Percentiles rank a stretch among this genome's conserved stretches.
Evolutionary conservation across 345 rosid species (phyloP).

Genomic region (Erucastrum elatum): DNA sequence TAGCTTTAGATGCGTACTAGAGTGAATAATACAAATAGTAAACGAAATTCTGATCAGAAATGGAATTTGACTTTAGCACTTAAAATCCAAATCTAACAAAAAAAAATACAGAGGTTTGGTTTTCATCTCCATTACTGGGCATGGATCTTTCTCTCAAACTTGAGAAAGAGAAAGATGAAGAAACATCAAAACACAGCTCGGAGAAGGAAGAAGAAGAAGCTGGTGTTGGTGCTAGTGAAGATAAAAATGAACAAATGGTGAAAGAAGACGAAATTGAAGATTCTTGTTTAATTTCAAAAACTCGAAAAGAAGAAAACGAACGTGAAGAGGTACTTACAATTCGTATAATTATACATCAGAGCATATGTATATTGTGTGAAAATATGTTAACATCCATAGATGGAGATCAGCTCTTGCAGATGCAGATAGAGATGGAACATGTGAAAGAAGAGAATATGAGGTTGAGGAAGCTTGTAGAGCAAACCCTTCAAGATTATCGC

Average conservation of each 20-base stretch:
- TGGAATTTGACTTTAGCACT: slow-evolving; percentile 35
- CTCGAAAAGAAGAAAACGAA: slow-evolving; percentile 31
- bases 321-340: slow-evolving; percentile 35
- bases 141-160: slow-evolving; percentile 36
- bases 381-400: slow-evolving; percentile 14
- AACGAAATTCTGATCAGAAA: slow-evolving; percentile 30
- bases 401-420: slow-evolving; percentile 35
- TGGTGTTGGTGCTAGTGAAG: not conserved
- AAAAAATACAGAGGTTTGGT: not conserved
- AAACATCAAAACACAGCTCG: slow-evolving; percentile 16
- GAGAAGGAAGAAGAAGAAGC: slow-evolving; percentile 23
- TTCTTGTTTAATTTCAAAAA: slow-evolving; percentile 25
- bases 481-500: slow-evolving; percentile 38
- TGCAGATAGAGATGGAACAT: slow-evolving; percentile 37
- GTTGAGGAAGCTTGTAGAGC: slow-evolving; percentile 39
- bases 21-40: slow-evolving; percentile 42
- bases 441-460: slow-evolving; percentile 39
- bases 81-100: slow-evolving; percentile 17
- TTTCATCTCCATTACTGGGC: slow-evolving; percentile 24
- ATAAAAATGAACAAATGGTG: slow-evolving; percentile 15
- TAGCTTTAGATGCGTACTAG: slow-evolving; percentile 39
- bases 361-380: not conserved
- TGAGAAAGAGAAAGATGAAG: slow-evolving; percentile 21
- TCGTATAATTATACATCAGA: not conserved
- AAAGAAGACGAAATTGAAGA: slow-evolving; percentile 4